phyloP scores from a whole-genome alignment of 2,329 filamentous ascomycete species.

The Cordyceps pruinosa region DNA sequence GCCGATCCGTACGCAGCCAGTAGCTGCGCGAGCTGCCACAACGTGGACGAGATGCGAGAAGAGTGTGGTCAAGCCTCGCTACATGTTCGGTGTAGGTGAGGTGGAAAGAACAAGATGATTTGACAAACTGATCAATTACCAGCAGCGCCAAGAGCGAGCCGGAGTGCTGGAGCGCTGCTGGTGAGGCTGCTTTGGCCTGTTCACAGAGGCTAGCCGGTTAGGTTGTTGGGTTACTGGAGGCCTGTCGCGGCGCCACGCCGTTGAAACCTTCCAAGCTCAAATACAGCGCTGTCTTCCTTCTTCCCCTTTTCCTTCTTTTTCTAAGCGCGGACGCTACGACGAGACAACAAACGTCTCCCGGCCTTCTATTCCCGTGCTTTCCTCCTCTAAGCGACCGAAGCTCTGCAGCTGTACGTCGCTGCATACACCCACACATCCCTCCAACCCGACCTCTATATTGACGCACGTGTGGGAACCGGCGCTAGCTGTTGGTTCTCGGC shows the following conservation, averaged over 20 bases:
- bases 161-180: too few species aligned
- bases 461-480: constrained; percentile 3
- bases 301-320: neutral
- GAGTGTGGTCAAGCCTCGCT: neutral
- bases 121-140: neutral
- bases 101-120: neutral
- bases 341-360: neutral
- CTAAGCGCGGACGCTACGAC: neutral
- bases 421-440: neutral
- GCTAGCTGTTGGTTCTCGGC: neutral
- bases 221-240: constrained; percentile 8
- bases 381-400: neutral
- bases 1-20: constrained; percentile 40
- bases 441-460: neutral
- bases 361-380: neutral
- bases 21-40: neutral
- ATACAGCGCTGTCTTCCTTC: neutral
- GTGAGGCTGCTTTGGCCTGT: too few species aligned
- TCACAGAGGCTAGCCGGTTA: too few species aligned
- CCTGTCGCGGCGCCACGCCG: neutral
- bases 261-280: neutral
- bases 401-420: neutral
- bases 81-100: neutral
- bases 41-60: neutral
- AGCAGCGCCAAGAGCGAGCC: neutral